These are phyloP conservation scores for Sanghuangporus baumii DNA, from an alignment of 1,284 basidiomycete species.

Conservation along the genomic window DNA sequence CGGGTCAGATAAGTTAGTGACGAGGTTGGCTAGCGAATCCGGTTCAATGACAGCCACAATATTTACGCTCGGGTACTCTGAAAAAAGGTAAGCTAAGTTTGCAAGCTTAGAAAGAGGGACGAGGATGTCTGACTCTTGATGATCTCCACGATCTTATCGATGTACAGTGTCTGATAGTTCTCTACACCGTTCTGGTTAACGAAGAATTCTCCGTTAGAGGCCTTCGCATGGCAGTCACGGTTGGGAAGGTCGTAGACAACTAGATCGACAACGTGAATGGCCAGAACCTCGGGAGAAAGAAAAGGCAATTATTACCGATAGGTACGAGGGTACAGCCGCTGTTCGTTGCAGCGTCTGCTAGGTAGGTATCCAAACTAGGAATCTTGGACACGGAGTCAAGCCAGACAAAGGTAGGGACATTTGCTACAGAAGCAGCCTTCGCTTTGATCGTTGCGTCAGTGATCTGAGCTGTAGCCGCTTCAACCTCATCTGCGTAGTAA, in stretches of 20 bases:
- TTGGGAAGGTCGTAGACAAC: slow-evolving; percentile 33
- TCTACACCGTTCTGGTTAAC: slow-evolving; percentile 50
- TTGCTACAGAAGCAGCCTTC: slow-evolving; percentile 45
- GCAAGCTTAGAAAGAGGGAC: not conserved
- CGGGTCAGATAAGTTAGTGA: slow-evolving; percentile 55
- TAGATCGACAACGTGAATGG: not conserved
- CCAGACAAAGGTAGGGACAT: slow-evolving; percentile 59
- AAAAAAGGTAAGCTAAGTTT: not conserved
- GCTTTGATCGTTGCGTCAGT: slow-evolving; percentile 41
- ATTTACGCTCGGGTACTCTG: slow-evolving; percentile 53
- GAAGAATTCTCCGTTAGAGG: slow-evolving; percentile 60
- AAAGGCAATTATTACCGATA: slow-evolving; percentile 37
- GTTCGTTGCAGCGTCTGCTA: slow-evolving; percentile 42
- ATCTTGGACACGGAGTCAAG: slow-evolving; percentile 51
- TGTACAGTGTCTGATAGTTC: slow-evolving; percentile 50
- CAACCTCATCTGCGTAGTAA: slow-evolving; percentile 47
- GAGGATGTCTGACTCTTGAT: slow-evolving; percentile 38
- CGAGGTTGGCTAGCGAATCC: slow-evolving; percentile 55
- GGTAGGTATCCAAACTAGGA: slow-evolving; percentile 45
- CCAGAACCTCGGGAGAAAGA: not conserved
- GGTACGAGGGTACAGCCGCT: slow-evolving; percentile 50
- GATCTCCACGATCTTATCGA: slow-evolving; percentile 54
- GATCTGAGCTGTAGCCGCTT: slow-evolving; percentile 43
- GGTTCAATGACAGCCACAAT: slow-evolving; percentile 62
- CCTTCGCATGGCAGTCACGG: slow-evolving; percentile 58